Evolutionary conservation across 2,329 filamentous ascomycete species (phyloP).

Genomic region (Ilyonectria sp.): DNA sequence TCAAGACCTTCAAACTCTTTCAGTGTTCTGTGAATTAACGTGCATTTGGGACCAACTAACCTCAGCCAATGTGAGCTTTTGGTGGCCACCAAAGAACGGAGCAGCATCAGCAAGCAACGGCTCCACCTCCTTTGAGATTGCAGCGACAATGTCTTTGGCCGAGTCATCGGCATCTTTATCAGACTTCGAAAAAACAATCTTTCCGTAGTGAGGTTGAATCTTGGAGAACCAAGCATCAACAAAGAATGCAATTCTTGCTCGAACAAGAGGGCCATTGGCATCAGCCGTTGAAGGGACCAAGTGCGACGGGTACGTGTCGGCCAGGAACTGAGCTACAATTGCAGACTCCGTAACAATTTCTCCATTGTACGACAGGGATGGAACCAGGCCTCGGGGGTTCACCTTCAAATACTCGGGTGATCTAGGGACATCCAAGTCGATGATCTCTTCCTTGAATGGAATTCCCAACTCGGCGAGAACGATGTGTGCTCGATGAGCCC

Average conservation of each 20-base stretch:
- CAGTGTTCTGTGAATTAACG: no score
- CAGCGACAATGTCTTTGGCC: constrained; percentile 66
- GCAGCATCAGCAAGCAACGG: constrained; percentile 71
- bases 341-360: constrained; percentile 81
- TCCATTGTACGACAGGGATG: constrained; percentile 75
- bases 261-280: constrained; percentile 68
- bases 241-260: constrained; percentile 81
- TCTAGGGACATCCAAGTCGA: constrained; percentile 79
- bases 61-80: constrained; percentile 80
- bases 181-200: constrained; percentile 62
- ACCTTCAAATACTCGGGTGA: constrained; percentile 82
- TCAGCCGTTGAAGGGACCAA: constrained; percentile 71
- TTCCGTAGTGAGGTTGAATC: constrained; percentile 64
- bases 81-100: constrained; percentile 76
- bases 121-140: constrained; percentile 80
- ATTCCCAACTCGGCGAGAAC: constrained; percentile 76
- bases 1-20: constrained; percentile 64
- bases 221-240: constrained; percentile 79
- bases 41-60: constrained; percentile 58
- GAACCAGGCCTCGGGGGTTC: constrained; percentile 86
- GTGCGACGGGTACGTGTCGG: constrained; percentile 78
- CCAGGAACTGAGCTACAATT: constrained; percentile 80
- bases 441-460: constrained; percentile 78
- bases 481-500: constrained; percentile 83
- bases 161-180: constrained; percentile 66